Evolutionary conservation across 2,329 filamentous ascomycete genomes (phyloP), one percentile per base, ranked within the genome.

Genomic region (Fusarium sp.): DNA sequence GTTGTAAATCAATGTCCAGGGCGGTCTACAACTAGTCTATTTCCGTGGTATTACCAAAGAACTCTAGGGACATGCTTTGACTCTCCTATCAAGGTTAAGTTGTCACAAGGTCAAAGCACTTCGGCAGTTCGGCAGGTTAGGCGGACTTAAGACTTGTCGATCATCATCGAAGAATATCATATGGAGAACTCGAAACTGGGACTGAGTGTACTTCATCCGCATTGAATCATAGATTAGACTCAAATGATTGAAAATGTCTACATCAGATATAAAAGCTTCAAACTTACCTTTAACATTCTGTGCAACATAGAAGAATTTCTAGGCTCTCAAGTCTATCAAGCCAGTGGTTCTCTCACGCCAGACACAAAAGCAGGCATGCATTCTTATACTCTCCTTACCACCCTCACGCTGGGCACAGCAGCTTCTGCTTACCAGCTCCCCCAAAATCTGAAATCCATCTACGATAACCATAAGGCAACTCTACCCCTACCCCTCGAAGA

Each of bases 401-500:
- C 11, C 17, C 9, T 44, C 1, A 14, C n/a, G 11, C 20, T 55
- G 27, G 15, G 36, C 3, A 31, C 52, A 33, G 38, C n/a, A 18
- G 38, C n/a, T 25, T 33, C 27, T 25, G 52, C 52, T 18, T 55
- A 55, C 52, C 27, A 44, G 12, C 52, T 55, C 15, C 52, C 52
- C 4, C 27, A 33, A 7, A 44, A 33, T 10, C 20, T 55, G 6
- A 55, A 55, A 29, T 55, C 38, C 3, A 17, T 55, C 12, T 55
- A 44, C 17, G n/a, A 25, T 13, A 42, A 20, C 11, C 27, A 44
- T 8, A 55, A 55, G 29, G 52, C 20, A 44, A 20, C 10, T 9
- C 0, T 5, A 17, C 18, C 7, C 4, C 5, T 4, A 15, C 33
- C 4, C 5, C 4, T 25, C n/a, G 7, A 1, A 10, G 2, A 1